Base-by-base conservation (phyloP, 1,284 basidiomycete species). In the Tylopilus sp. region DNA sequence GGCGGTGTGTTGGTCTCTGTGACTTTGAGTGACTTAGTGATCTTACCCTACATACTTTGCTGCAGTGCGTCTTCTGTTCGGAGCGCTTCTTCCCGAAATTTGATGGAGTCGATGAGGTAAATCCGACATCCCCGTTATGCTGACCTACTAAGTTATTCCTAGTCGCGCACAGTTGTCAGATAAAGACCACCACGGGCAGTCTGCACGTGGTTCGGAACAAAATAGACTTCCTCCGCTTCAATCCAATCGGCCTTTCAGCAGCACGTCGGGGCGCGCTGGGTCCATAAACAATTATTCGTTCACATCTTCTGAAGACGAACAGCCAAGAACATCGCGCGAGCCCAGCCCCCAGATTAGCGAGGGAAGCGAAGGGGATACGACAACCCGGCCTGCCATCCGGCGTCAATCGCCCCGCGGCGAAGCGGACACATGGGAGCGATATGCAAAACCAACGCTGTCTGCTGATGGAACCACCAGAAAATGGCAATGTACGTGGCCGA, bases 401-500 rank as follows among this genome's bases (percentile, higher is more conserved):
- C 64, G 60, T 38, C 62, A 45, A n/a, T 66, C 67, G 6, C 63
- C 64, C 9, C 65, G 65, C 33, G 45, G 44, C 28, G 66, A 65
- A 28, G 46, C 38, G 34, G 65, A 70, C 13, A 46, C 56, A 42
- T 66, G 65, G 65, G 65, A 66, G 39, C 57, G 61, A 37, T 66
- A 68, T 40, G 65, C 65, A 19, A 63, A 67, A 39, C 68, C 66
- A 46, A 70, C 68, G 18, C 45, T 69, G 49, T 65, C 66, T 38
- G 13, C 64, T 13, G 68, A 69, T 53, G 65, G 65, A 15, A 59
- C 67, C 13, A 59, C 67, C 37, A 66, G 64, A 49, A 70, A 67
- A 52, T 66, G 65, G 65, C 56, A 69, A 50, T 70, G 64, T 57
- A 69, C 64, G 44, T 66, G 64, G 67, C 54, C 64, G 28, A 60